Base-by-base conservation (phyloP, 2,329 filamentous ascomycete species). In the Harringtonia aguacate region DNA sequence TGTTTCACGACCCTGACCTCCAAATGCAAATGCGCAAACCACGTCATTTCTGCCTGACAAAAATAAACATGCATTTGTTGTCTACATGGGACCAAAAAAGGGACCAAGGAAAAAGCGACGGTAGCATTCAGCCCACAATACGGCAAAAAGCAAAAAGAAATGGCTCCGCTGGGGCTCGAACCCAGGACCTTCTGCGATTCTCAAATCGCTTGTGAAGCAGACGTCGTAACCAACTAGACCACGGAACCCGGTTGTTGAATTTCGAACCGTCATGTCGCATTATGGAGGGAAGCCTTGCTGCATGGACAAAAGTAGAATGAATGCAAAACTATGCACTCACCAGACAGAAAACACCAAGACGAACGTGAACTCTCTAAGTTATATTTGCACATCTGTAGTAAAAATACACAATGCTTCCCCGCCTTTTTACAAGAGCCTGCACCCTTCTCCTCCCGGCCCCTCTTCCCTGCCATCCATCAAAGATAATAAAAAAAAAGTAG, bases 191-290 rank as follows among this genome's bases (percentile, higher is more conserved):
- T 53, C 47, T 53, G 51, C 51, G 51, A 46, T 46, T 36, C 31
- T 27, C 27, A 37, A 36, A 39, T 36, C 27, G 36, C 37, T 41
- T 53, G 51, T 53, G 51, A 53, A 53, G 49, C 50, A 52, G 46
- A 53, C 50, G 51, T 53, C 48, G 49, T 53, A 53, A 53, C 51
- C 51, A 53, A 53, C 50, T 53, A 53, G 48, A 53, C 51, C 51
- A 53, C 46, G 50, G 46, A 53, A 51, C 51, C 51, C 2, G 12
- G 29, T 43, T 13, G 4, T 13, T 10, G 28, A 37, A 36, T 34
- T n/a, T n/a, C n/a, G n/a, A n/a, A n/a, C n/a, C n/a, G n/a, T n/a
- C n/a, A n/a, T n/a, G n/a, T n/a, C n/a, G n/a, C n/a, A n/a, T n/a
- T n/a, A n/a, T n/a, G n/a, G n/a, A n/a, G n/a, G n/a, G n/a, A n/a